Base-by-base conservation (phyloP, 352 stramenopile genomes). In the Plasmopara muralis region DNA sequence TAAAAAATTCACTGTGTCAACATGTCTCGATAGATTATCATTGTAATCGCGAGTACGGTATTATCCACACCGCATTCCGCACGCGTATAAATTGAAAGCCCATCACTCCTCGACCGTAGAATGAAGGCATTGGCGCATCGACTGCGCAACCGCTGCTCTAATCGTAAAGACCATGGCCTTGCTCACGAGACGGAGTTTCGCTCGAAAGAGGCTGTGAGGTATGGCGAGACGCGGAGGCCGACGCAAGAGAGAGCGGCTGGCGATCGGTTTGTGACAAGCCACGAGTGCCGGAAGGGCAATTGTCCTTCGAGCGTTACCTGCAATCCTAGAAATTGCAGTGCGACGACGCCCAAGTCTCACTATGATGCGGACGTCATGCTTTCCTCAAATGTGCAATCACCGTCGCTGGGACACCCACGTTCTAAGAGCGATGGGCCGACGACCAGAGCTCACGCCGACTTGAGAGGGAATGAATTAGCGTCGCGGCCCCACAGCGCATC, bases 111-210 rank as follows among this genome's bases (percentile, higher is more conserved):
- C 29, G n/a, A 39, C 10, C 10, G n/a, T n/a, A 41, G 18, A 10
- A 75, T 75, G 66, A 75, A 72, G 53, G 53, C 59, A 39, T 44
- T 74, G 39, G 63, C 62, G 10, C 62, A 72, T 47, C 66, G 66
- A 37, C 55, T 72, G 35, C 66, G 62, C 10, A 38, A 53, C 25
- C 57, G 58, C 9, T 53, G 53, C 42, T 33, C 35, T 2, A 63
- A 44, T 33, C 47, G 45, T 39, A 50, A 42, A 59, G 57, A 38
- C 38, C 49, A 57, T 29, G 49, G 18, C 0, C 28, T 31, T 9
- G 37, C 29, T 12, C 39, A 70, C 30, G 52, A 60, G 13, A 38
- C 16, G 10, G 57, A 48, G 20, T 39, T 66, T 31, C 38, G 44
- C 48, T 42, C 53, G 30, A 49, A 60, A 18, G 53, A 63, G 14